A percentile compares a stretch with the other conserved stretches of the same genome.
Evolutionary conservation across 2,329 filamentous ascomycete species (phyloP).

Genomic region (Botryotinia convoluta): DNA sequence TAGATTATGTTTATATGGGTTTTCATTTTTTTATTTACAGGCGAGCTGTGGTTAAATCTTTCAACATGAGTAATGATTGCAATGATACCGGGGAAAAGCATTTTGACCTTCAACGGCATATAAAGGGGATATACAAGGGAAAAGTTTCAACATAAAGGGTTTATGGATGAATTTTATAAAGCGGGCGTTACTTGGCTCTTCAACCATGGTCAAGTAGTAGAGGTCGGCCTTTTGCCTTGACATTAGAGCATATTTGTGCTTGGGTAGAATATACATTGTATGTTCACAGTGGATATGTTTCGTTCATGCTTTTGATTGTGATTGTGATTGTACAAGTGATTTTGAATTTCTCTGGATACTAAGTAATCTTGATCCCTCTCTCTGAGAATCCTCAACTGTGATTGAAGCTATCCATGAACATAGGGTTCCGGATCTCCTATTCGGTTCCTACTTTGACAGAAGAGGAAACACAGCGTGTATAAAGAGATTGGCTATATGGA

Average conservation of each 20-base stretch:
- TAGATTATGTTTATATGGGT: conserved; percentile 33
- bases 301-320: background rate
- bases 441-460: background rate
- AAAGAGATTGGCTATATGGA: background rate
- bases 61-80: conserved; percentile 52
- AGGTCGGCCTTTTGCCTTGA: conserved; percentile 36
- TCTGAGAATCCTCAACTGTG: background rate
- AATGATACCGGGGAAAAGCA: conserved; percentile 55
- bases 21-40: conserved; percentile 28
- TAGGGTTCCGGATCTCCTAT: background rate
- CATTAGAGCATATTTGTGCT: conserved; percentile 30
- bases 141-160: conserved; percentile 41
- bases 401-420: background rate
- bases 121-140: conserved; percentile 33
- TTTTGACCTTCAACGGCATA: conserved; percentile 63
- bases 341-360: background rate
- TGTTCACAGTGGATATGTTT: conserved; percentile 17
- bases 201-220: conserved; percentile 41
- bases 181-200: conserved; percentile 42
- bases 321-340: background rate
- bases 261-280: conserved; percentile 20
- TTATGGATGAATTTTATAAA: conserved; percentile 29
- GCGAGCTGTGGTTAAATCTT: conserved; percentile 32
- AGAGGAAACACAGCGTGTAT: background rate
- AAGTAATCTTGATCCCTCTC: background rate